Base-by-base conservation (phyloP, 345 rosid genomes). In the Hibiscus mutabilis region DNA sequence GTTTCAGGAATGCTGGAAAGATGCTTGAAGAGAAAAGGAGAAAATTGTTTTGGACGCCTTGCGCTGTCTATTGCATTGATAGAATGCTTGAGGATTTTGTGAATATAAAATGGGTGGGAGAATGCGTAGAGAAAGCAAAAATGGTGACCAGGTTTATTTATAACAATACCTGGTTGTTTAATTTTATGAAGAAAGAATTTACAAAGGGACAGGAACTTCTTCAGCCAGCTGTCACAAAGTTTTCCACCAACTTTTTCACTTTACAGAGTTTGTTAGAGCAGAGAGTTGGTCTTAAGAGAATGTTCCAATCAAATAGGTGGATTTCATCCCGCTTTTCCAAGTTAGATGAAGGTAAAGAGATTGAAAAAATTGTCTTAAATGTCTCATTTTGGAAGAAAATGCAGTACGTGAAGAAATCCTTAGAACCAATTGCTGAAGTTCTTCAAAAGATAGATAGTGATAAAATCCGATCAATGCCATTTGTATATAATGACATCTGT, bases 31-130 rank as follows among this genome's bases (percentile, higher is more conserved):
- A 87, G 75, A 88, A 79, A 69, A 83, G 89, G 75, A 84, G 86
- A 74, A 85, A 88, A 73, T 72, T 91, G 53, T 91, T 86, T 81
- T 88, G 97, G 97, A 84, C 87, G 9, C 93, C 94, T 46, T 91
- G 94, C 76, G 94, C 94, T 46, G 74, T 79, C 55, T 69, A 86
- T 73, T 82, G 82, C 78, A 79, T 90, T 70, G 94, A 91, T 71
- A 77, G 72, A 55, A 84, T 86, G 85, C 84, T 91, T 56, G 91
- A 88, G 71, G 92, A 88, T 75, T 77, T 88, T 77, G 42, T 86
- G 76, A 86, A 78, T 68, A 82, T 88, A 70, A 87, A 84, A 31
- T 76, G 85, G 74, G 86, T 91, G 51, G 79, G 87, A 42, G 89
- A 91, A 70, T 86, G 92, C 81, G 60, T 86, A 40, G 88, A 82